These are phyloP conservation scores for Euclidium syriacum DNA, from an alignment of 345 rosid species.

Conservation along the genomic window DNA sequence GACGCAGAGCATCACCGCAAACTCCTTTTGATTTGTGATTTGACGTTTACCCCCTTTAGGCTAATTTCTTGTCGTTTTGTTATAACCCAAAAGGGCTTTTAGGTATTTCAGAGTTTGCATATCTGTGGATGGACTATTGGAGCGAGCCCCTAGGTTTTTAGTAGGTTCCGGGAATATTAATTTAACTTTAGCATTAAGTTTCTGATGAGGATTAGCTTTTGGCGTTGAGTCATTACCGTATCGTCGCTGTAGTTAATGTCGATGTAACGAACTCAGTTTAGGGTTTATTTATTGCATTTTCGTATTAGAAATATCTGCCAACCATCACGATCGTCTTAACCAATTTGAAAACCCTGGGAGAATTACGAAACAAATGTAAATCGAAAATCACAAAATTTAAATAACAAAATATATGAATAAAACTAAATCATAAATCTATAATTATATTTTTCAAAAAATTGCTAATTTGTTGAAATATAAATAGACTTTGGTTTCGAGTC, in stretches of 20 bases:
- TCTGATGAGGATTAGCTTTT: neutral
- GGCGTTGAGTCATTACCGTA: neutral
- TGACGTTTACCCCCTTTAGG: constrained; percentile 37
- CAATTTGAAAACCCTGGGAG: too few species aligned
- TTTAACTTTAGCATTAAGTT: neutral
- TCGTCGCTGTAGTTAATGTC: neutral
- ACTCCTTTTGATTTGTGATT: neutral
- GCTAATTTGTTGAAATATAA: too few species aligned
- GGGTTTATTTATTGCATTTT: neutral
- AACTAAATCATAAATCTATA: too few species aligned
- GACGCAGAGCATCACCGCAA: neutral
- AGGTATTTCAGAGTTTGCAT: constrained; percentile 5
- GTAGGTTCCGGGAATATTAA: neutral
- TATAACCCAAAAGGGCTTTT: constrained; percentile 27
- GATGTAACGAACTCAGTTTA: constrained; percentile 1
- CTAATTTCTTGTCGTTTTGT: constrained; percentile 32
- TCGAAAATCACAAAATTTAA: too few species aligned
- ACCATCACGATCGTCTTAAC: too few species aligned
- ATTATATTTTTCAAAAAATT: too few species aligned
- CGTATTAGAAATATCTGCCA: neutral
- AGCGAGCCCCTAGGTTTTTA: constrained; percentile 9
- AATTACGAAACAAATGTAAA: too few species aligned
- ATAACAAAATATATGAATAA: too few species aligned
- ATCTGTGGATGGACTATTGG: neutral
- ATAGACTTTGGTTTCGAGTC: too few species aligned